Conservation (phyloP, 2,329 filamentous ascomycete species). For the Madurella fahalii region DNA sequence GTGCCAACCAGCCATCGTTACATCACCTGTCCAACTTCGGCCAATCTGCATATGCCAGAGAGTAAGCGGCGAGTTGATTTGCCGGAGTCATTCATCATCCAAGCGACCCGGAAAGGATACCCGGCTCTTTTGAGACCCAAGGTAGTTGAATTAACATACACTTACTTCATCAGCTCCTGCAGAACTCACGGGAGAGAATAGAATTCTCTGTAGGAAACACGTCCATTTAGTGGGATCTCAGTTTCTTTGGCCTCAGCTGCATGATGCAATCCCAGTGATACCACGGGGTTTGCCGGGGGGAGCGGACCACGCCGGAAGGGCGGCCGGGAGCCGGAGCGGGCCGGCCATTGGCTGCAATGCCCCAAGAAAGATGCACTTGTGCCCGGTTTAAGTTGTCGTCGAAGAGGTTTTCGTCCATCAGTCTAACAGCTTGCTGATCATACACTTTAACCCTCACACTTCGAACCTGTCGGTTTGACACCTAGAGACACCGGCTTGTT, state of each 20-base stretch:
- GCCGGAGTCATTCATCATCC: not conserved
- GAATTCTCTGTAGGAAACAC: not conserved
- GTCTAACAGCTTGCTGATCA: no score
- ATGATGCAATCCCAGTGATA: no score
- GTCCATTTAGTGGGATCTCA: not conserved
- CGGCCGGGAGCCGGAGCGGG: no score
- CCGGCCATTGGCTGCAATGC: no score
- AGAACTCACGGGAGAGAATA: not conserved
- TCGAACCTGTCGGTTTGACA: not conserved
- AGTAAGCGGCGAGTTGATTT: constrained; percentile 1
- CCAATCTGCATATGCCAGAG: constrained; percentile 15
- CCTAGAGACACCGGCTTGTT: not conserved
- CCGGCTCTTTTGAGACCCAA: not conserved
- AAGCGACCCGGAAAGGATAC: not conserved
- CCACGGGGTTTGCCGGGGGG: no score
- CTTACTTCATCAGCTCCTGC: no score
- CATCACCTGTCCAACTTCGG: constrained; percentile 16
- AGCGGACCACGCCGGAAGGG: no score
- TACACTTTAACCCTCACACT: not conserved
- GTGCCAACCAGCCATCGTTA: not conserved
- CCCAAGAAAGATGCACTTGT: no score
- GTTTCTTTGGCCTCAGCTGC: not conserved
- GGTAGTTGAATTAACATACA: no score
- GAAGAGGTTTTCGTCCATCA: no score
- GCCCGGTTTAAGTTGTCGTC: no score